These are phyloP conservation scores for Gonapodya prolifera DNA, from an alignment of 192 early-diverging fungal genomes.

Conservation along the genomic window DNA sequence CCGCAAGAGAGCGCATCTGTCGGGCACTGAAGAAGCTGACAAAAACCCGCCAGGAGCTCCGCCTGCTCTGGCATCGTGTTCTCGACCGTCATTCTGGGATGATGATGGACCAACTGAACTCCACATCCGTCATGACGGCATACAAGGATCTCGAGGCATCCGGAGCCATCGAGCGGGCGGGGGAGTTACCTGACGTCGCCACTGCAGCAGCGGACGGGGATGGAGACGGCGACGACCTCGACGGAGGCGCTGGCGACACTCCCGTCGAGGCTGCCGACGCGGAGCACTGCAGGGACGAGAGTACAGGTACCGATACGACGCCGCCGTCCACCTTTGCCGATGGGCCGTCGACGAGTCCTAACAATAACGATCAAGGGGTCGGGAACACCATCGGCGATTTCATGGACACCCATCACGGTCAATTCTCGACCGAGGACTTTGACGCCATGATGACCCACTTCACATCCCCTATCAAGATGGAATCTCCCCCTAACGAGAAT, in stretches of 20 bases:
- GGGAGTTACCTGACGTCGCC: neutral
- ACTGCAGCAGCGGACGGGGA: neutral
- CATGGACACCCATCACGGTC: too few relatives aligned
- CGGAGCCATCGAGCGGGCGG: neutral
- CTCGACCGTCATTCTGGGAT: conserved; percentile 10
- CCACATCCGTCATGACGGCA: conserved; percentile 18
- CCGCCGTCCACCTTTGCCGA: too few relatives aligned
- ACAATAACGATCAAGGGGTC: too few relatives aligned
- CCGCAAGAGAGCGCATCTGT: conserved; percentile 36
- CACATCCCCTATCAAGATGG: too few relatives aligned
- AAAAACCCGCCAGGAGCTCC: conserved; percentile 21
- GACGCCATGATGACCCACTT: too few relatives aligned
- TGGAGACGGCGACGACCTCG: neutral
- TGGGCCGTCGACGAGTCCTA: too few relatives aligned
- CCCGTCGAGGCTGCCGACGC: too few relatives aligned
- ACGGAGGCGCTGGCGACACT: neutral
- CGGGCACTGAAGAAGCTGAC: conserved; percentile 28
- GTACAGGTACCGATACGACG: too few relatives aligned
- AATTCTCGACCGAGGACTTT: too few relatives aligned
- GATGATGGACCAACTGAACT: conserved; percentile 22
- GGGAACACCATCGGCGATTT: too few relatives aligned
- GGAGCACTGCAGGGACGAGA: too few relatives aligned
- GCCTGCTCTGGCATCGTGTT: conserved; percentile 25
- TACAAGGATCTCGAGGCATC: conserved; percentile 20
- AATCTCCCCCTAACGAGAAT: too few relatives aligned